Percentiles rank a stretch among this genome's conserved stretches.
These are phyloP conservation scores for Talaromyces proteolyticus DNA, from an alignment of 495 filamentous ascomycete species.

Conservation along the genomic window DNA sequence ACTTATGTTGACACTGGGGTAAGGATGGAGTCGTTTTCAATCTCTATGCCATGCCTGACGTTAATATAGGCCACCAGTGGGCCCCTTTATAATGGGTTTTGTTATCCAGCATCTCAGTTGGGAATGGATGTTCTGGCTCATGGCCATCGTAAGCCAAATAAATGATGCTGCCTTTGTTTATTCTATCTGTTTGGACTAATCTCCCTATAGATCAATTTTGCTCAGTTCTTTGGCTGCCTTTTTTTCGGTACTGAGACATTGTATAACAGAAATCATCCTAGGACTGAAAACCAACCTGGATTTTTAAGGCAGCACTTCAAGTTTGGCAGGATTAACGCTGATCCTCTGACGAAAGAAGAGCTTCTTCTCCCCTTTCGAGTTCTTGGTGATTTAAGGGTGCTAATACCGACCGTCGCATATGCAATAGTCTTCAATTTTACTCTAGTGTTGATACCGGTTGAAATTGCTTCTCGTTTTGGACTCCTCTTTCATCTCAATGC, in stretches of 20 bases:
- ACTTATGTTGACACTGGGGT: too few species aligned
- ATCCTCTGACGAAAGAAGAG: not conserved
- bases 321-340: not conserved
- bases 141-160: constrained; percentile 13
- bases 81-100: constrained; percentile 29
- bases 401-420: constrained; percentile 19
- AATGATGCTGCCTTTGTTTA: not conserved
- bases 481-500: constrained; percentile 25
- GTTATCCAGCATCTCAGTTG: constrained; percentile 22
- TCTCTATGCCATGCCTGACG: too few species aligned
- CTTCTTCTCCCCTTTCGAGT: too few species aligned
- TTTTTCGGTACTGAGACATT: constrained; percentile 21
- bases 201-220: constrained; percentile 15
- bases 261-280: not conserved
- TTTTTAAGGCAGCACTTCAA: not conserved
- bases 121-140: constrained; percentile 31
- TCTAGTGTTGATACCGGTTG: constrained; percentile 22
- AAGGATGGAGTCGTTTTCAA: too few species aligned
- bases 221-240: constrained; percentile 18
- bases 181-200: not conserved
- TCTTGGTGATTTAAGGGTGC: too few species aligned
- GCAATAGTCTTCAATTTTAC: constrained; percentile 26
- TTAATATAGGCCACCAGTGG: constrained; percentile 23
- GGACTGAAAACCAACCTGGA: not conserved
- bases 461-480: constrained; percentile 25